phyloP scores from a whole-genome alignment of 768 basidiomycete species.

The Kwoniella sp. region DNA sequence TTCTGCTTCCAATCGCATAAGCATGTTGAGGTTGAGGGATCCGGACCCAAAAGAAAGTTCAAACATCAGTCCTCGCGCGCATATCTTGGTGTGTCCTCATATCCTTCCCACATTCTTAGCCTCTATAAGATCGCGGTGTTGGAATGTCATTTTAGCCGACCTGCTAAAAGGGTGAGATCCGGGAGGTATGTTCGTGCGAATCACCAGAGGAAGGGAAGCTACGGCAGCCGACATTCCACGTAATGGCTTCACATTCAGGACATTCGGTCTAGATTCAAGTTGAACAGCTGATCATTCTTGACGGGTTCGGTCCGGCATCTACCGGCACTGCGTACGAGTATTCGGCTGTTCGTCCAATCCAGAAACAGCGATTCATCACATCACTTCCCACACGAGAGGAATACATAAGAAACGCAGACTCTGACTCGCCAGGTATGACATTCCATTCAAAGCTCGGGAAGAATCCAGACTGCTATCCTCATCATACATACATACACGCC shows the following conservation, averaged over 20 bases:
- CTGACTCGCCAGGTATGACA: no score
- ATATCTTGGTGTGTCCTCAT: neutral
- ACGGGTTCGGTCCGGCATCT: neutral
- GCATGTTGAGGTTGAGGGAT: no score
- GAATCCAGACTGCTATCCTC: neutral
- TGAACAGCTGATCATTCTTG: neutral
- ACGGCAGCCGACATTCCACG: no score
- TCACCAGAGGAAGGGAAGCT: neutral
- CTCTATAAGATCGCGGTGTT: neutral
- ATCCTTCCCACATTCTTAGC: neutral
- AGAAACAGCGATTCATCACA: neutral
- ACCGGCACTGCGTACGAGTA: neutral
- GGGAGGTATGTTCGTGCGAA: neutral
- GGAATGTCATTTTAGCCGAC: neutral
- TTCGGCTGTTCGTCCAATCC: neutral
- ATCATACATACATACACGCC: neutral
- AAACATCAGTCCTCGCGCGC: no score
- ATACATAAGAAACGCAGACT: neutral
- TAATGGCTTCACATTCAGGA: no score
- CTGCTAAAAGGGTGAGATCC: neutral
- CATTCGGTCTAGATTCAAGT: no score
- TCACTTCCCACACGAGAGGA: neutral
- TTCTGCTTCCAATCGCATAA: no score
- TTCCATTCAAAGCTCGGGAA: no score
- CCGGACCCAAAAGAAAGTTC: no score